phyloP scores from a whole-genome alignment of 75 land plant species.

The Gnetum montanum region DNA sequence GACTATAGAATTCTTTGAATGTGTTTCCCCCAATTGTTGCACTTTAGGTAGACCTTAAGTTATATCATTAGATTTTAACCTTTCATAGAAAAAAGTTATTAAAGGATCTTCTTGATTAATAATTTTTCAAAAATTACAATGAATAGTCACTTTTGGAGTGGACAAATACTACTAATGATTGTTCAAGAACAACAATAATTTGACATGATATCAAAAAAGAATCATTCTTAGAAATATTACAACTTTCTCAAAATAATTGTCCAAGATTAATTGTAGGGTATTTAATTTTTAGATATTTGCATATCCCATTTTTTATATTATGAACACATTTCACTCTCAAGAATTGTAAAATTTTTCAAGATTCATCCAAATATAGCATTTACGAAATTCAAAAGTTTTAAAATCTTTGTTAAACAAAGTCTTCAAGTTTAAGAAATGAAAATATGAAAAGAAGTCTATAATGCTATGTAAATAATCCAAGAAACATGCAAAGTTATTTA shows the following conservation, averaged over 20 bases:
- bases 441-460: too few relatives aligned
- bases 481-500: too few relatives aligned
- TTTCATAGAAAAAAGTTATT: constrained; percentile 11
- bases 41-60: constrained; percentile 10
- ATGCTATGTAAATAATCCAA: too few relatives aligned
- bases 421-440: too few relatives aligned
- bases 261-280: not conserved
- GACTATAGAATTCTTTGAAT: not conserved
- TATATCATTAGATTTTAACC: constrained; percentile 7
- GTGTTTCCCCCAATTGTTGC: constrained; percentile 11
- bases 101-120: constrained; percentile 13
- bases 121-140: constrained; percentile 12
- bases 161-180: not conserved
- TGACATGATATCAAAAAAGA: not conserved
- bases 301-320: too few relatives aligned
- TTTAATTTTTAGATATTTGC: too few relatives aligned
- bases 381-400: too few relatives aligned
- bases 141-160: not conserved
- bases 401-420: too few relatives aligned
- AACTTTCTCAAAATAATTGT: not conserved
- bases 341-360: too few relatives aligned
- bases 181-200: not conserved
- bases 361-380: too few relatives aligned
- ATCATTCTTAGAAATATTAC: not conserved
- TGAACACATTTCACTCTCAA: too few relatives aligned